Conservation (phyloP, 192 early-diverging fungal genomes). For the Jimgerdemannia lactiflua region DNA sequence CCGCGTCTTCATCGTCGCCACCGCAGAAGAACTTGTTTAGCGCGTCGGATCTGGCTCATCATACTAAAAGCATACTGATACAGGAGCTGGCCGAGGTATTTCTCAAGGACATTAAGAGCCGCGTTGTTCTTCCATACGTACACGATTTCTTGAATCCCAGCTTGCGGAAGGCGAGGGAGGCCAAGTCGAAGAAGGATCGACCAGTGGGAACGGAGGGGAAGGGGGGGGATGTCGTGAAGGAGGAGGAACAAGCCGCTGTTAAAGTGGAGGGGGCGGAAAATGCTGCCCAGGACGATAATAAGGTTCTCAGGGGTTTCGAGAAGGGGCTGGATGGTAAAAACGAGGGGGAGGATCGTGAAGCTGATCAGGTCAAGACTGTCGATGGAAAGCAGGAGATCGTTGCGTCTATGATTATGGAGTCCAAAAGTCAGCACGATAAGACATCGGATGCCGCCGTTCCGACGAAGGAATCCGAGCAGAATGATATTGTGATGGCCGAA, state of each 20-base stretch:
- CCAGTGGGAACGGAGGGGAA: conserved; percentile 8
- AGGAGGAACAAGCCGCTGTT: background rate
- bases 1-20: conserved; percentile 25
- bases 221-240: conserved; percentile 2
- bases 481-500: background rate
- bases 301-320: background rate
- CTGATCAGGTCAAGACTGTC: background rate
- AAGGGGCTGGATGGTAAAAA: background rate
- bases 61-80: conserved; percentile 40
- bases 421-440: conserved; percentile 1
- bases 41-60: conserved; percentile 26
- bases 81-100: conserved; percentile 50
- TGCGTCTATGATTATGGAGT: background rate
- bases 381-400: background rate
- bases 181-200: conserved; percentile 10
- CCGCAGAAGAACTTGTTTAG: conserved; percentile 21
- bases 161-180: conserved; percentile 19
- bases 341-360: background rate
- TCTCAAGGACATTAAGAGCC: conserved; percentile 47
- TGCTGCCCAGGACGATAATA: background rate
- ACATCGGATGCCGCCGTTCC: background rate
- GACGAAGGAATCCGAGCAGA: background rate
- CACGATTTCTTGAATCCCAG: conserved; percentile 46
- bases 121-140: conserved; percentile 45
- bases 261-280: conserved; percentile 4